Base-by-base conservation (phyloP, 306 rosid species). In the Castanea sativa region DNA sequence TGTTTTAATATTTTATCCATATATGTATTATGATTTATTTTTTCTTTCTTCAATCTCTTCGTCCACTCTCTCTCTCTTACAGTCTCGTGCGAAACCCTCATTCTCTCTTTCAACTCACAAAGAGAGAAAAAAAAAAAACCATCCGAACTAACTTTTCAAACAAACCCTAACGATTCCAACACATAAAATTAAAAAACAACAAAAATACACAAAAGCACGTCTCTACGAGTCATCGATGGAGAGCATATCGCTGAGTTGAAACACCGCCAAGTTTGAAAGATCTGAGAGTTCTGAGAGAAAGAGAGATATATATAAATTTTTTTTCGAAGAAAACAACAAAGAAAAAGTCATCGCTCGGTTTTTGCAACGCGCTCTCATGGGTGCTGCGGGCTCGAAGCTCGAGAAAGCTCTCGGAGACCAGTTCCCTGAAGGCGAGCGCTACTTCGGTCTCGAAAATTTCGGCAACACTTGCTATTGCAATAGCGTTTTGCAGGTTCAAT, bases 371-470 rank as follows among this genome's bases (percentile, higher is more conserved):
- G 81, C 75, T 72, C 78, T 76, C 21, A 93, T 96, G 99, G 99
- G 99, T 88, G 97, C 96, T 69, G 90, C 98, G 64, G 99, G 99
- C 80, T 96, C 99, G 43, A 96, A 96, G 87, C 98, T 96, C 64
- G 99, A 93, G 90, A 96, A 91, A 84, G 99, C 98, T 86, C 98
- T 96, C 5, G 99, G 99, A 8, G 99, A 96, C 78, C 99, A 96
- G 87, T 96, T 93, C 63, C 99, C 98, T 4, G 99, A 93, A 90
- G 99, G 99, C 88, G 99, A 96, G 71, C 94, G 97, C 45, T 96
- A 96, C 83, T 96, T 96, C 38, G 99, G 99, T 60, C 94, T 96
- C 4, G 98, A 96, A 86, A 96, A 96, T 90, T 96, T 93, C 79
- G 99, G 99, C 74, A 96, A 93, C 75, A 96, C 98, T 79, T 96